A percentile compares a stretch with the other conserved stretches of the same genome.
Conservation (phyloP, 2,329 filamentous ascomycete species). For the Bipolaris bicolor region DNA sequence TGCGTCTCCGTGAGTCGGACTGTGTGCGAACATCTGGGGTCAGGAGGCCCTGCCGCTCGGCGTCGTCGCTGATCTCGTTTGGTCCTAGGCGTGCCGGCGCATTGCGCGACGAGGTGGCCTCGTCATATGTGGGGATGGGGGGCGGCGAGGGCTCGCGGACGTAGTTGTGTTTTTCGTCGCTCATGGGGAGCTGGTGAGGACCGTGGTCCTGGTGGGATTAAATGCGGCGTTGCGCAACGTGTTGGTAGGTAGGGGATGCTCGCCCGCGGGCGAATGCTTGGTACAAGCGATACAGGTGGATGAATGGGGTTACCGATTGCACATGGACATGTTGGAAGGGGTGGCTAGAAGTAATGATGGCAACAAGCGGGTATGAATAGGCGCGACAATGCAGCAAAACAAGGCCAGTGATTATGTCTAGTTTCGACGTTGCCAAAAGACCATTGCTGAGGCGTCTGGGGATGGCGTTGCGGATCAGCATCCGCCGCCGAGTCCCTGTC, state of each 20-base stretch:
- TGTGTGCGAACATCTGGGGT: slow-evolving; percentile 53
- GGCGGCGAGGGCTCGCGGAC: slow-evolving; percentile 57
- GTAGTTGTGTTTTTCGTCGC: slow-evolving; percentile 50
- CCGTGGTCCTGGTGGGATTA: slow-evolving; percentile 20
- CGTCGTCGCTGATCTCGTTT: slow-evolving; percentile 70
- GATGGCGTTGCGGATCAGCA: slow-evolving; percentile 25
- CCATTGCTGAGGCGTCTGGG: slow-evolving; percentile 21
- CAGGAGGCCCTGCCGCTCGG: slow-evolving; percentile 79
- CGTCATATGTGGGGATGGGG: slow-evolving; percentile 83
- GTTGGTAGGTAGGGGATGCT: slow-evolving; percentile 14
- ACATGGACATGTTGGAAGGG: slow-evolving; percentile 35
- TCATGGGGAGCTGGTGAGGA: slow-evolving; percentile 34
- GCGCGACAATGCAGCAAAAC: slow-evolving; percentile 10
- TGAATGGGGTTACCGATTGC: slow-evolving; percentile 27
- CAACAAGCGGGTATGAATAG: slow-evolving; percentile 6
- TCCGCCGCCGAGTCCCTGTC: slow-evolving; percentile 18
- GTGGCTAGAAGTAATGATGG: slow-evolving; percentile 24
- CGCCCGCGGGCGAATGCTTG: slow-evolving; percentile 17
- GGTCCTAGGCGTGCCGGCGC: slow-evolving; percentile 58
- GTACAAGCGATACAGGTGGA: slow-evolving; percentile 9
- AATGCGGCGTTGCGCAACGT: slow-evolving; percentile 4
- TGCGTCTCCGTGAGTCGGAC: slow-evolving; percentile 41
- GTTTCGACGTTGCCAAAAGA: slow-evolving; percentile 12
- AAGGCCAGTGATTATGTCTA: slow-evolving; percentile 7
- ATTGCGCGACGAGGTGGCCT: slow-evolving; percentile 68